Evolutionary conservation across 1,284 basidiomycete genomes (phyloP).

Genomic region (Xanthoconium separans): DNA sequence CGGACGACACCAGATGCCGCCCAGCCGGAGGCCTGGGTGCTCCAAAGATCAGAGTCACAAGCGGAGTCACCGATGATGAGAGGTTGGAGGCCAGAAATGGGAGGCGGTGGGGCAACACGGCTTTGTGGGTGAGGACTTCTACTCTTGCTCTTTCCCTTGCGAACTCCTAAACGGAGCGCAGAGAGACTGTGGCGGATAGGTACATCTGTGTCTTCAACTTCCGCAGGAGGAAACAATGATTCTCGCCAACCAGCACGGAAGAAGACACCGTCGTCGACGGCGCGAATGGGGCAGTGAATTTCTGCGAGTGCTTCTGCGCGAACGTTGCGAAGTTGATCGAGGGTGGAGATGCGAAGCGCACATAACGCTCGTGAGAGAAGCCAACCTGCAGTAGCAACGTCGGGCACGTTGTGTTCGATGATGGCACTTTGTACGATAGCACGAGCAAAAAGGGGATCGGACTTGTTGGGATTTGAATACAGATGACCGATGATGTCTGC

Average conservation of each 20-base stretch:
- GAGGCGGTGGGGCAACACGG: slow-evolving; percentile 26
- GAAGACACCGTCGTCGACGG: slow-evolving; percentile 66
- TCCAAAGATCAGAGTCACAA: slow-evolving; percentile 65
- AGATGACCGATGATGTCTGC: slow-evolving; percentile 72
- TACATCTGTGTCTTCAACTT: slow-evolving; percentile 32
- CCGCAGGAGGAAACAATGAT: slow-evolving; percentile 41
- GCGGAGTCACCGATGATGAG: slow-evolving; percentile 72
- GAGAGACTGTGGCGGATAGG: slow-evolving; percentile 17
- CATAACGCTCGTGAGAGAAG: slow-evolving; percentile 62
- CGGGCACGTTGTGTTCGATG: slow-evolving; percentile 58
- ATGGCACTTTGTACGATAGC: slow-evolving; percentile 67
- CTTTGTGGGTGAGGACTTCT: slow-evolving; percentile 31
- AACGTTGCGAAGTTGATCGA: slow-evolving; percentile 60
- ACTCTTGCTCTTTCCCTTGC: slow-evolving; percentile 29
- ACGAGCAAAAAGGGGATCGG: slow-evolving; percentile 58
- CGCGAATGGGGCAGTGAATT: slow-evolving; percentile 49
- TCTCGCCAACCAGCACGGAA: slow-evolving; percentile 60
- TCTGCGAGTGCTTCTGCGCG: slow-evolving; percentile 55
- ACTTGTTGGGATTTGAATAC: slow-evolving; percentile 61
- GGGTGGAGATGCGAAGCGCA: slow-evolving; percentile 46
- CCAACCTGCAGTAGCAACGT: slow-evolving; percentile 59
- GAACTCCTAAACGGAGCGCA: slow-evolving; percentile 26
- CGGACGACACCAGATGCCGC: slow-evolving; percentile 56
- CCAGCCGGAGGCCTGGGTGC: slow-evolving; percentile 58
- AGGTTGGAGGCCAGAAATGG: slow-evolving; percentile 48